These are phyloP conservation scores for Ophiostoma perfectum DNA, from an alignment of 2,329 filamentous ascomycete genomes.

Conservation along the genomic window DNA sequence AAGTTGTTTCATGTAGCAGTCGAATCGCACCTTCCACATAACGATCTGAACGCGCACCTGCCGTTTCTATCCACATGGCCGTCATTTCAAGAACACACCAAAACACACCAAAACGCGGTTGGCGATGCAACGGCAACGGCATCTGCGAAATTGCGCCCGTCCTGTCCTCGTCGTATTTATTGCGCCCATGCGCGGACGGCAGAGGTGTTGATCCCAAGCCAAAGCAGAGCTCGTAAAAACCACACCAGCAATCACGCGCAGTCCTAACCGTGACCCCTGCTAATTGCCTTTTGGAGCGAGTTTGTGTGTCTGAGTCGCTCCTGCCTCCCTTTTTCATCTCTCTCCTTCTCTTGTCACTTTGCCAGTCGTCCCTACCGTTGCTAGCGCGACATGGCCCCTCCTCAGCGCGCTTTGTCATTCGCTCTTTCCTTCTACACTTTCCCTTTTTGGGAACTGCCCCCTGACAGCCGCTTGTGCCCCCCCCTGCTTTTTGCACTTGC, in stretches of 20 bases:
- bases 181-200: too few relatives aligned
- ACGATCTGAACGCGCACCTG: slow-evolving; percentile 8
- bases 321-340: background rate
- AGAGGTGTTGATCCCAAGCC: too few relatives aligned
- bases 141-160: slow-evolving; percentile 14
- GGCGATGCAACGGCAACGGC: slow-evolving; percentile 16
- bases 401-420: background rate
- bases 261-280: background rate
- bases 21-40: background rate
- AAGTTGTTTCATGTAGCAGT: slow-evolving; percentile 4
- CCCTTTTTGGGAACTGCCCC: background rate
- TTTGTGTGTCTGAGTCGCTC: background rate
- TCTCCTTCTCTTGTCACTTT: background rate
- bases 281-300: background rate
- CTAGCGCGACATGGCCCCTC: background rate
- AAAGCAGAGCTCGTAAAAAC: too few relatives aligned
- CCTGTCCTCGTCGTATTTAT: background rate
- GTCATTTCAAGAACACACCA: background rate
- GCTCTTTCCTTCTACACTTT: background rate
- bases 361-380: background rate
- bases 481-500: slow-evolving; percentile 7
- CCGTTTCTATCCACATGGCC: background rate
- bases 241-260: too few relatives aligned
- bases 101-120: slow-evolving; percentile 16
- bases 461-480: slow-evolving; percentile 3